Base-by-base conservation (phyloP, 345 rosid species). In the Salix suchowensis region DNA sequence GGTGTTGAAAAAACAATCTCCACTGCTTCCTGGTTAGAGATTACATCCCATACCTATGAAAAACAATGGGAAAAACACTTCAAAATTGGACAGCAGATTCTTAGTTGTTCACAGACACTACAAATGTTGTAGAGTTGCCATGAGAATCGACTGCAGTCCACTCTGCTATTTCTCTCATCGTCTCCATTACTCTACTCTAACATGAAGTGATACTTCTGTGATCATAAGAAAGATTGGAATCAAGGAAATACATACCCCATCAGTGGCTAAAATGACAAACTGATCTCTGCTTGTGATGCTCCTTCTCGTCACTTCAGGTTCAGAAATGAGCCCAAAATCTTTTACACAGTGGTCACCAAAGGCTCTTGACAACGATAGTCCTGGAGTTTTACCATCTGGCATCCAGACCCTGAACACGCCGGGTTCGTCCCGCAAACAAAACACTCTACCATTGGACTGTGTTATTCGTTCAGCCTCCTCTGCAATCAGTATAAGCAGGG, bases 401-500 rank as follows among this genome's bases (percentile, higher is more conserved):
- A 67, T 86, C 91, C 95, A 94, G 11, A 92, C 86, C 82, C 97
- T 86, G 79, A 84, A 88, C 55, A 90, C 89, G 13, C 94, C 97
- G 19, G 97, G 97, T 75, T 94, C 98, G 79, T 92, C 97, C 5
- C 83, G 71, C 80, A 86, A 81, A 74, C 97, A 86, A 68, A 88
- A 86, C 32, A 92, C 87, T 80, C 87, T 67, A 16, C 98, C 98
- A 26, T 83, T 85, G 1, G 90, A 91, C 79, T 84, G 78, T 32
- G 75, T 86, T 79, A 91, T 92, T 68, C 97, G 78, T 64, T 88
- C 94, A 52, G 97, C 97, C 82, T 95, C 98, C 89, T 89, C 98
- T 90, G 89, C 61, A 74, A 60, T 18, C 54, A 82, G 55, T 79
- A 74, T 15, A 19, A 64, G 61, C 39, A 54, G 48, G n/a, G 61